Percentiles rank a stretch among this genome's conserved stretches.
These are phyloP conservation scores for Colletotrichum endophyticum DNA, from an alignment of 2,329 filamentous ascomycete genomes.

Conservation along the genomic window DNA sequence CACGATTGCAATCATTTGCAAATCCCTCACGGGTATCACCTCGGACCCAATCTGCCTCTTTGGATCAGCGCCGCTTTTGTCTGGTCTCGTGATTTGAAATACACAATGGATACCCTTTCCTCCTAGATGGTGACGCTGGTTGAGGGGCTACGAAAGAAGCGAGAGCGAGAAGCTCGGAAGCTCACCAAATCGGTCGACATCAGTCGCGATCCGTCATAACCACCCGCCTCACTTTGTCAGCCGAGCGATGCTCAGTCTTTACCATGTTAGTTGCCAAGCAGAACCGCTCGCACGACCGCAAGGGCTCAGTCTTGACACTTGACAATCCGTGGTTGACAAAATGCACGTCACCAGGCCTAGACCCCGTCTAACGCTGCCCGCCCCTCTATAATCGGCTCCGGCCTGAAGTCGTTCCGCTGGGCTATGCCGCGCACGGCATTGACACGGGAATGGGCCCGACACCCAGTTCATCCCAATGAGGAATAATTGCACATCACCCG, in stretches of 20 bases:
- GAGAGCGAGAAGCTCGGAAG: background rate
- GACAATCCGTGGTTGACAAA: background rate
- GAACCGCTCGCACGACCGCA: background rate
- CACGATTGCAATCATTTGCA: background rate
- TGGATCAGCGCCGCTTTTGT: background rate
- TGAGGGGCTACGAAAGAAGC: background rate
- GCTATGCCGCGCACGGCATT: background rate
- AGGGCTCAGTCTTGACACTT: background rate
- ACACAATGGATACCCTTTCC: background rate
- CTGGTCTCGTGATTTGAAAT: background rate
- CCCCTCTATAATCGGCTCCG: background rate
- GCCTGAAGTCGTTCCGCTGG: background rate
- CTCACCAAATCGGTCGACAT: background rate
- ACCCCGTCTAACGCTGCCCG: background rate
- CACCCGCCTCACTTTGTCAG: background rate
- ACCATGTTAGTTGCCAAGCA: background rate
- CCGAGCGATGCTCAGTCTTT: background rate
- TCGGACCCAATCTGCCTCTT: background rate
- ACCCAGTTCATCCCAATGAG: background rate
- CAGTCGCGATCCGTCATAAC: background rate
- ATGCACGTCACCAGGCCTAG: background rate
- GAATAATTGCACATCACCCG: background rate
- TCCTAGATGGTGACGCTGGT: background rate
- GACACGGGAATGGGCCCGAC: background rate
- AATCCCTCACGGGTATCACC: background rate